Evolutionary conservation across 1,284 basidiomycete genomes (phyloP).

Genomic region (Mycena citricolor): DNA sequence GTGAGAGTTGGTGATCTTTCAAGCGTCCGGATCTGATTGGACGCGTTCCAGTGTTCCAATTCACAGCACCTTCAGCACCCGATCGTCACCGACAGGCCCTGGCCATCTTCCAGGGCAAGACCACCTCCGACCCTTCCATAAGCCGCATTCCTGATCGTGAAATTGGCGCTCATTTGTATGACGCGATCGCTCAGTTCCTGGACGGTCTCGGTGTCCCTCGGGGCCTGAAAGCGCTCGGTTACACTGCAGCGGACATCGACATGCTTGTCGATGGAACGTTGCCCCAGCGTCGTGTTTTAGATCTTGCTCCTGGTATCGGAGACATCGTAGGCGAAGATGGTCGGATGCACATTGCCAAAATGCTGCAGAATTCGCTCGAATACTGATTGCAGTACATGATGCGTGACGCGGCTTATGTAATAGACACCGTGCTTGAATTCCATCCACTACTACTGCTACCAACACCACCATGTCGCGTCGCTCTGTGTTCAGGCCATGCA

Average conservation of each 20-base stretch:
- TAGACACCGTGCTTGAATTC: too few relatives aligned
- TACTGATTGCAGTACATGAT: conserved; percentile 46
- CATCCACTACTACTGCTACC: too few relatives aligned
- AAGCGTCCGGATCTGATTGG: not conserved
- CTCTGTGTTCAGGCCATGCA: conserved; percentile 86
- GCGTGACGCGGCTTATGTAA: conserved; percentile 63
- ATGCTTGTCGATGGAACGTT: conserved; percentile 83
- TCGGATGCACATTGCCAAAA: conserved; percentile 71
- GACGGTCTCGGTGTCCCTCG: conserved; percentile 86
- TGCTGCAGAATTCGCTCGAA: conserved; percentile 75
- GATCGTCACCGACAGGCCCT: conserved; percentile 88
- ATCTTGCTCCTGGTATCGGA: conserved; percentile 83
- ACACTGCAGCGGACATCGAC: conserved; percentile 62
- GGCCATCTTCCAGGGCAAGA: conserved; percentile 76
- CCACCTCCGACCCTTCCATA: conserved; percentile 66
- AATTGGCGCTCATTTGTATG: conserved; percentile 80
- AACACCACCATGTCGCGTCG: conserved; percentile 23
- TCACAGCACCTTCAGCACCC: conserved; percentile 90
- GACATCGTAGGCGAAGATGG: conserved; percentile 80
- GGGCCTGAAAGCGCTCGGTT: conserved; percentile 86
- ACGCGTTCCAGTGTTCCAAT: conserved; percentile 74
- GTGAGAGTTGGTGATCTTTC: conserved; percentile 33
- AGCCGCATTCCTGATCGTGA: conserved; percentile 78
- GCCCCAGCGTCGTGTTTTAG: conserved; percentile 84
- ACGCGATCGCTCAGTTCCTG: conserved; percentile 90